A percentile compares a stretch with the other conserved stretches of the same genome.
phyloP scores from a whole-genome alignment of 495 filamentous ascomycete species.

The Penicillium nucicola region DNA sequence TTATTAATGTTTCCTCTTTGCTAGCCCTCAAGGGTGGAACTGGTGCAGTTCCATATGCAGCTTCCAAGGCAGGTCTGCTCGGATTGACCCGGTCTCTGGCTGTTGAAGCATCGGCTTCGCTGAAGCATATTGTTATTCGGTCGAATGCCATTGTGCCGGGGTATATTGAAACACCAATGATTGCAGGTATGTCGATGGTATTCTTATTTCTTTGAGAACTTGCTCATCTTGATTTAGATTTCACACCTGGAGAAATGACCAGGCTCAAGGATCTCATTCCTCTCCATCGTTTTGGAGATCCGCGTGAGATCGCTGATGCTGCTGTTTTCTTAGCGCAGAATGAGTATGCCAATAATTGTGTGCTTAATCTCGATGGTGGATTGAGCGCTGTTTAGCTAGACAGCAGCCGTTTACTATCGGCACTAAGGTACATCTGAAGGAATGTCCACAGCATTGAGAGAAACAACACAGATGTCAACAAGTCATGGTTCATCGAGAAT shows the following conservation, averaged over 20 bases:
- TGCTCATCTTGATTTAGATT: constrained; percentile 23
- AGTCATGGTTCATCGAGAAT: background rate
- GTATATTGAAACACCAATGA: constrained; percentile 79
- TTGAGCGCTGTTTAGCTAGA: constrained; percentile 57
- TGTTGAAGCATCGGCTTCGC: constrained; percentile 49
- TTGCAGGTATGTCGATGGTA: constrained; percentile 48
- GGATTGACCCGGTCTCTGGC: constrained; percentile 73
- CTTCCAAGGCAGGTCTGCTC: constrained; percentile 75
- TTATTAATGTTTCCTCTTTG: constrained; percentile 78
- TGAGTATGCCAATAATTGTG: constrained; percentile 78
- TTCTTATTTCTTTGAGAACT: background rate
- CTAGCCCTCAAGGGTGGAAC: constrained; percentile 59
- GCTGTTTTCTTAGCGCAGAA: constrained; percentile 75
- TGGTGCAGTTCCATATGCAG: constrained; percentile 71
- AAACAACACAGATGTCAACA: no score
- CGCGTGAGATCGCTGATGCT: constrained; percentile 75
- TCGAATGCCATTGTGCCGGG: constrained; percentile 83
- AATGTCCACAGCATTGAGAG: no score
- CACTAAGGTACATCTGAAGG: no score
- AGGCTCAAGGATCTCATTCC: constrained; percentile 54
- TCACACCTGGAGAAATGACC: constrained; percentile 28
- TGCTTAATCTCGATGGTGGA: constrained; percentile 83
- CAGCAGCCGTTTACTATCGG: background rate
- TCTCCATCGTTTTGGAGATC: constrained; percentile 62
- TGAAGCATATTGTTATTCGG: constrained; percentile 49